These are phyloP conservation scores for Acanthamoeba lenticulata DNA, from an alignment of 208 protist genomes.

Conservation along the genomic window DNA sequence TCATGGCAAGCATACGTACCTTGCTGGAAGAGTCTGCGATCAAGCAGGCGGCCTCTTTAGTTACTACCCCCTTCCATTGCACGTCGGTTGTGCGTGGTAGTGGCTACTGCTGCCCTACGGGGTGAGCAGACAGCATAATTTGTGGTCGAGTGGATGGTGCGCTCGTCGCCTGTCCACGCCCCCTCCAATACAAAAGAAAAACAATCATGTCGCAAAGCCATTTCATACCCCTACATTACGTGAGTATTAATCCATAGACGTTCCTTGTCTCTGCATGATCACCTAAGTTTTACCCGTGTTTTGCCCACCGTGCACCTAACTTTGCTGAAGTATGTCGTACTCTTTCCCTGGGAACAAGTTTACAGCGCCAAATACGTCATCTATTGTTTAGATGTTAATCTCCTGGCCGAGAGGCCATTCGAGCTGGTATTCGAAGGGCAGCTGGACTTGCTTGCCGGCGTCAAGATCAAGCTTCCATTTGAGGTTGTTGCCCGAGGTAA, in stretches of 20 bases:
- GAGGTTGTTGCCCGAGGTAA: neutral
- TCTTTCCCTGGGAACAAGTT: too few relatives aligned
- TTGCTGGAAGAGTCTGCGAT: neutral
- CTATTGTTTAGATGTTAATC: neutral
- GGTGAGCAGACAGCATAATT: constrained; percentile 19
- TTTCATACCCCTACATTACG: too few relatives aligned
- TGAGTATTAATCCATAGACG: too few relatives aligned
- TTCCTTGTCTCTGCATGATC: too few relatives aligned
- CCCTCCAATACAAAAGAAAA: neutral
- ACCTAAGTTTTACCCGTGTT: too few relatives aligned
- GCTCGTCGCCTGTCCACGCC: neutral
- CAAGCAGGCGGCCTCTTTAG: neutral
- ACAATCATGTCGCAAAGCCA: too few relatives aligned
- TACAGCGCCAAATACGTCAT: too few relatives aligned
- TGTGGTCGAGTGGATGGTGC: neutral
- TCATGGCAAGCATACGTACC: neutral
- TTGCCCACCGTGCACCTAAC: too few relatives aligned
- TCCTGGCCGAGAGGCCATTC: constrained; percentile 32
- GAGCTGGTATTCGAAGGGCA: neutral
- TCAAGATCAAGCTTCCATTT: neutral
- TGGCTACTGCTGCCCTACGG: neutral
- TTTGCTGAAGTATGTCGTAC: too few relatives aligned
- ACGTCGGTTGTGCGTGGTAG: neutral
- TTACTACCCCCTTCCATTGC: constrained; percentile 6
- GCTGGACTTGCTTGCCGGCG: neutral